phyloP scores from a whole-genome alignment of 106 monocot genomes.

The Dendrobium catenatum region DNA sequence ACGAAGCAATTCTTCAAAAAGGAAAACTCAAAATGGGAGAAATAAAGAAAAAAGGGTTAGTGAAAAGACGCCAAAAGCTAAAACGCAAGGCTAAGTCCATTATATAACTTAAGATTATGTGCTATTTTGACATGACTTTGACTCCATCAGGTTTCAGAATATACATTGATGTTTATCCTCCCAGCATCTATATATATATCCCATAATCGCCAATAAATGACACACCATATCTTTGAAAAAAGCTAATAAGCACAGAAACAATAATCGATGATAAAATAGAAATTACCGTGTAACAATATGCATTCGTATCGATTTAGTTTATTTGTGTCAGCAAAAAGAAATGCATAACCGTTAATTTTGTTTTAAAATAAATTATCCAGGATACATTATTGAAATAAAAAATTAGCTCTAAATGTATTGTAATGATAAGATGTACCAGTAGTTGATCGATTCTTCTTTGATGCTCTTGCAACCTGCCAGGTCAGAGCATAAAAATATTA shows the following conservation, averaged over 20 bases:
- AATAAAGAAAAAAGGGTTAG: background rate
- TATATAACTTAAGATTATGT: background rate
- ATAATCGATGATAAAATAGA: background rate
- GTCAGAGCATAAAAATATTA: background rate
- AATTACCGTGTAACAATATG: background rate
- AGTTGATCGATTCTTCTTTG: constrained; percentile 2
- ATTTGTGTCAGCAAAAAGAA: background rate
- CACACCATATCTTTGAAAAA: background rate
- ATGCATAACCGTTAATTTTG: background rate
- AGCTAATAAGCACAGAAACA: background rate
- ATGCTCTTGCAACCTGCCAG: background rate
- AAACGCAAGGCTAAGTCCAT: background rate
- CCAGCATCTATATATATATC: no score
- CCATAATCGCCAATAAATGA: background rate
- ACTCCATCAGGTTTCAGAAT: no score
- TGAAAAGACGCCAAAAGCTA: background rate
- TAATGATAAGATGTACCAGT: constrained; percentile 4
- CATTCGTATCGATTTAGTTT: background rate
- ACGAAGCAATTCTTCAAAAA: background rate
- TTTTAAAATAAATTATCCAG: background rate
- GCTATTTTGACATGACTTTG: background rate
- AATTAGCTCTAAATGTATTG: background rate
- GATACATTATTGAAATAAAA: background rate
- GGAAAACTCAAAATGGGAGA: background rate
- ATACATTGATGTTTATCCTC: no score